Percentiles rank a stretch among this genome's conserved stretches.
Conservation (phyloP, 2,329 filamentous ascomycete species). For the Ophiostoma australiae region DNA sequence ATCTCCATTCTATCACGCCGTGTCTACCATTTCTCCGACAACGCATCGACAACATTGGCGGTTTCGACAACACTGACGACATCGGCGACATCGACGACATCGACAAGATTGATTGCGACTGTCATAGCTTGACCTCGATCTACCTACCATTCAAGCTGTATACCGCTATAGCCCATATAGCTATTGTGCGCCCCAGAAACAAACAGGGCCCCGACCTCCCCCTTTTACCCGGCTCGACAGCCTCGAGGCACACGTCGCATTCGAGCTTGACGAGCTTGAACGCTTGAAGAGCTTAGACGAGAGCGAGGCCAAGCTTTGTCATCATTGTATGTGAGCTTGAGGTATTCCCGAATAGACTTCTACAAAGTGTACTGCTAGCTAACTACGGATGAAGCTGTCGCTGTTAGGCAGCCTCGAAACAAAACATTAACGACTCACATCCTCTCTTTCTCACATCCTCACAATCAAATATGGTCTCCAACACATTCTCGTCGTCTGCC, state of each 20-base stretch:
- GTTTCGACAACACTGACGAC: background rate
- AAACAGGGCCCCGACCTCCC: background rate
- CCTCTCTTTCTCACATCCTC: background rate
- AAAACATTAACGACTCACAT: background rate
- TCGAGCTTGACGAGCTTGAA: background rate
- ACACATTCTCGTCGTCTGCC: background rate
- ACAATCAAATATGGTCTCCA: background rate
- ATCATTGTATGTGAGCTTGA: background rate
- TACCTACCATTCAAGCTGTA: background rate
- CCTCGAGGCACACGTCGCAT: constrained; percentile 7
- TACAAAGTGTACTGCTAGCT: background rate
- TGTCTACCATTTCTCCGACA: background rate
- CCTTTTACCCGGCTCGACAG: constrained; percentile 3
- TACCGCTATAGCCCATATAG: background rate
- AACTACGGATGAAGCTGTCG: background rate
- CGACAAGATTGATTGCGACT: background rate
- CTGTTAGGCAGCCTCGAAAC: background rate
- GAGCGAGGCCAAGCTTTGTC: background rate
- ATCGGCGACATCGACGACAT: background rate
- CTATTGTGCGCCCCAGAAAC: background rate
- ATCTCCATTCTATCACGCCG: constrained; percentile 2
- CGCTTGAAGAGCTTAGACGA: background rate
- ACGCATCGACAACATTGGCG: background rate
- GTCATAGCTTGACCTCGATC: background rate
- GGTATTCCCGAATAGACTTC: background rate